phyloP scores from a whole-genome alignment of 176 grass and related monocot species.

The Bromus sterilis region DNA sequence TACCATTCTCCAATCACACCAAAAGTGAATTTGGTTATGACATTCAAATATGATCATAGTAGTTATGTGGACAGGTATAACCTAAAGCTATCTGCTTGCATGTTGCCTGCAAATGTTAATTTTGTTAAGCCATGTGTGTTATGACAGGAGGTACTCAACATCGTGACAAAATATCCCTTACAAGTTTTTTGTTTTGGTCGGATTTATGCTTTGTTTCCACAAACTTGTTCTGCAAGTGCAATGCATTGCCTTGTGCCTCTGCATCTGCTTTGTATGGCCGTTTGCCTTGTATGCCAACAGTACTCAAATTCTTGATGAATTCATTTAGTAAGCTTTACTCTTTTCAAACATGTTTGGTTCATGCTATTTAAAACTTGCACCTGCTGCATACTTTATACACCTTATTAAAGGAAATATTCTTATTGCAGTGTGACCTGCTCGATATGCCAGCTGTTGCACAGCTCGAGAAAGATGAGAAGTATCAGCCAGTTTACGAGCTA shows the following conservation, averaged over 20 bases:
- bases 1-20: not conserved
- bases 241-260: not conserved
- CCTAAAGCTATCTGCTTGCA: not conserved
- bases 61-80: not conserved
- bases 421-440: constrained; percentile 80
- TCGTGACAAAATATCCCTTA: not conserved
- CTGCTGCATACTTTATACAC: not conserved
- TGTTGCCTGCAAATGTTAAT: not conserved
- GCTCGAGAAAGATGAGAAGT: constrained; percentile 79
- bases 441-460: constrained; percentile 74
- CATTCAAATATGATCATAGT: not conserved
- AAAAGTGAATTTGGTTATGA: not conserved
- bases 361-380: not conserved
- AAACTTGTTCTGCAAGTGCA: not conserved
- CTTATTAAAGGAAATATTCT: constrained; percentile 7
- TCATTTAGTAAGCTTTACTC: not conserved
- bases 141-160: too few species aligned
- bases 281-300: not conserved
- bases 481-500: constrained; percentile 57
- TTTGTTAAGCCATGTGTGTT: too few species aligned
- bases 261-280: not conserved
- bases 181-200: not conserved
- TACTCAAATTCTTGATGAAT: not conserved
- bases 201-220: not conserved
- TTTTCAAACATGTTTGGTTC: not conserved